Conservation (phyloP, 192 early-diverging fungal genomes). For the Coemansia sp. region DNA sequence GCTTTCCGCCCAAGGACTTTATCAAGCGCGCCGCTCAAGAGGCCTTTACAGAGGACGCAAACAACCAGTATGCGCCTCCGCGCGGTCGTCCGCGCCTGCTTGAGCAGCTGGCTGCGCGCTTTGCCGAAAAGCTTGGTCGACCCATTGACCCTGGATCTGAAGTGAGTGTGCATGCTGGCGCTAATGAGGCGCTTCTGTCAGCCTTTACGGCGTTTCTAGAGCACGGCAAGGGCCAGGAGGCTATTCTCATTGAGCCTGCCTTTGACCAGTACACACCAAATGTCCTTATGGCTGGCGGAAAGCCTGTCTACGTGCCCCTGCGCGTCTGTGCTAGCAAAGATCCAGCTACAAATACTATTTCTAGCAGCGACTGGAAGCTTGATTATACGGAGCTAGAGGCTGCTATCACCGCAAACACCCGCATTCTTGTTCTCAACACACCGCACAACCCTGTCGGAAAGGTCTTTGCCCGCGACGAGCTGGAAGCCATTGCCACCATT, state of each 20-base stretch:
- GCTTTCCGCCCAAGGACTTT: slow-evolving; percentile 86
- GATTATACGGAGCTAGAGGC: slow-evolving; percentile 76
- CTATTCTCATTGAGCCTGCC: slow-evolving; percentile 92
- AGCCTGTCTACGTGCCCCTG: slow-evolving; percentile 83
- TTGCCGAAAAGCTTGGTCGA: slow-evolving; percentile 65
- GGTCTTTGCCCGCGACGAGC: slow-evolving; percentile 74
- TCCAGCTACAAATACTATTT: slow-evolving; percentile 52
- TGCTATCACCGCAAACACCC: slow-evolving; percentile 72
- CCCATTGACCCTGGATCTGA: slow-evolving; percentile 72
- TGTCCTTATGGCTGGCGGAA: slow-evolving; percentile 83
- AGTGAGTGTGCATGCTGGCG: slow-evolving; percentile 86
- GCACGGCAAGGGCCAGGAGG: slow-evolving; percentile 70
- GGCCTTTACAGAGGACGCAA: slow-evolving; percentile 59
- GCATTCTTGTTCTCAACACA: slow-evolving; percentile 91
- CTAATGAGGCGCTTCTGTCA: slow-evolving; percentile 78
- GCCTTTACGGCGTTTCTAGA: slow-evolving; percentile 82
- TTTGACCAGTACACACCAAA: slow-evolving; percentile 93
- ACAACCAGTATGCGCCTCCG: slow-evolving; percentile 87
- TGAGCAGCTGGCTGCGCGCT: slow-evolving; percentile 74
- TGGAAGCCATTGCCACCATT: slow-evolving; percentile 69
- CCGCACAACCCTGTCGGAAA: slow-evolving; percentile 94
- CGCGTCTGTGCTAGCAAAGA: slow-evolving; percentile 54
- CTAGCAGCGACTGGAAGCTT: slow-evolving; percentile 82
- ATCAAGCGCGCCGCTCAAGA: slow-evolving; percentile 72
- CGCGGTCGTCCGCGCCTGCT: slow-evolving; percentile 62